Percentiles rank a stretch among this genome's conserved stretches.
Evolutionary conservation across 495 filamentous ascomycete genomes (phyloP).

Genomic region (Tuber borchii): DNA sequence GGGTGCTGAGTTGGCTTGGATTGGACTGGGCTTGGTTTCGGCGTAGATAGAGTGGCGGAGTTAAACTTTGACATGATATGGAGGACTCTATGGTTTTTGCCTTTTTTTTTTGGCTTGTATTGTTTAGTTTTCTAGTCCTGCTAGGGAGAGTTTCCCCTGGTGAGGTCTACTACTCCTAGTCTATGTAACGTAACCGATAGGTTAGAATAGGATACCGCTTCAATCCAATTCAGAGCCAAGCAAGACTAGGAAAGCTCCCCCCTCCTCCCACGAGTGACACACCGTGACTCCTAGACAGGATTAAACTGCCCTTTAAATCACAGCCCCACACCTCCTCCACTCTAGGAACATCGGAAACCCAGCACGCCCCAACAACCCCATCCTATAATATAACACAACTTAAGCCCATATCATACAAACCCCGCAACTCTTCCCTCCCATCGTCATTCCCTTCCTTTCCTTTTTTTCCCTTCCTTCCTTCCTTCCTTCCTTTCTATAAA

Average conservation of each 20-base stretch:
- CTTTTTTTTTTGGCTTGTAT: not conserved
- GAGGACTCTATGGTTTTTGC: not conserved
- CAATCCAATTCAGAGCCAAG: not conserved
- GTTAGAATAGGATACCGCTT: not conserved
- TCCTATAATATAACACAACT: too few relatives aligned
- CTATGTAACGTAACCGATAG: not conserved
- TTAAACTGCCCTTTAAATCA: not conserved
- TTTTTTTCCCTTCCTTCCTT: too few relatives aligned
- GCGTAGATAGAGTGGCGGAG: not conserved
- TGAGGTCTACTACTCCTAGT: not conserved
- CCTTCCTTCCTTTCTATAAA: too few relatives aligned
- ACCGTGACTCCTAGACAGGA: not conserved
- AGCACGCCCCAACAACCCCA: too few relatives aligned
- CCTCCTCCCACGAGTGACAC: not conserved
- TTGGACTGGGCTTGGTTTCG: not conserved
- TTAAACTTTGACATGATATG: slow-evolving; percentile 1
- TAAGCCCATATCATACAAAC: too few relatives aligned
- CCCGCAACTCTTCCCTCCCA: too few relatives aligned
- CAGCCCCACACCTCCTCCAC: not conserved
- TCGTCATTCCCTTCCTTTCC: too few relatives aligned
- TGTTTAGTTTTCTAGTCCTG: not conserved
- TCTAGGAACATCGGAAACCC: too few relatives aligned
- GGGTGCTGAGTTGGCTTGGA: not conserved
- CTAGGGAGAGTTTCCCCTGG: not conserved
- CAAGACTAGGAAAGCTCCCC: not conserved